These are phyloP conservation scores for Naganishia antarctica DNA, from an alignment of 768 basidiomycete species.

Conservation along the genomic window DNA sequence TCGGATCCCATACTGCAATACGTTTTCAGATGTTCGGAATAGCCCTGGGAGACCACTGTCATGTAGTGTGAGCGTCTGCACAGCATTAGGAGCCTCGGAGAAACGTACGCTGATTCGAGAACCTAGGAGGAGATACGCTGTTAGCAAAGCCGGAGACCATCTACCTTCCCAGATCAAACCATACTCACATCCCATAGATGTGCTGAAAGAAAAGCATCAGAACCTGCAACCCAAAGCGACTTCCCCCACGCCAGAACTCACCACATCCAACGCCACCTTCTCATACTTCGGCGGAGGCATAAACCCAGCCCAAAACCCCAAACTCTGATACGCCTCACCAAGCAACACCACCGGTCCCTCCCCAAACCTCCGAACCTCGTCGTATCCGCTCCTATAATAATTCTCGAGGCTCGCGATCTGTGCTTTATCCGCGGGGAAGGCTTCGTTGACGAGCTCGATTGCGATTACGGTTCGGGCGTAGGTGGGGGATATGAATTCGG, in stretches of 20 bases:
- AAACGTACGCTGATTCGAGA: slow-evolving; percentile 24
- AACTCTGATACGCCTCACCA: slow-evolving; percentile 40
- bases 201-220: slow-evolving; percentile 33
- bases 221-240: not conserved
- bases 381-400: slow-evolving; percentile 40
- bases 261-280: slow-evolving; percentile 44
- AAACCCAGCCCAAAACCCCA: slow-evolving; percentile 40
- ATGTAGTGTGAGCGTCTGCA: not conserved
- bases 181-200: slow-evolving; percentile 43
- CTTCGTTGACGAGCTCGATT: slow-evolving; percentile 46
- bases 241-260: slow-evolving; percentile 27
- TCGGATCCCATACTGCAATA: slow-evolving; percentile 36
- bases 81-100: not conserved
- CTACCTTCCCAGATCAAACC: not conserved
- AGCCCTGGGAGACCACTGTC: slow-evolving; percentile 33
- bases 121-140: slow-evolving; percentile 4
- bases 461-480: slow-evolving; percentile 40
- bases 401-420: slow-evolving; percentile 34
- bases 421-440: slow-evolving; percentile 34
- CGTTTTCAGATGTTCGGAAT: slow-evolving; percentile 39
- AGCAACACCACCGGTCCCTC: slow-evolving; percentile 33
- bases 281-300: slow-evolving; percentile 36
- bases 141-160: not conserved
- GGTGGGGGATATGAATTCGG: slow-evolving; percentile 37
- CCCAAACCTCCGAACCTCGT: slow-evolving; percentile 26